phyloP scores from a whole-genome alignment of 768 basidiomycete species.

The Termitomyces sp. region DNA sequence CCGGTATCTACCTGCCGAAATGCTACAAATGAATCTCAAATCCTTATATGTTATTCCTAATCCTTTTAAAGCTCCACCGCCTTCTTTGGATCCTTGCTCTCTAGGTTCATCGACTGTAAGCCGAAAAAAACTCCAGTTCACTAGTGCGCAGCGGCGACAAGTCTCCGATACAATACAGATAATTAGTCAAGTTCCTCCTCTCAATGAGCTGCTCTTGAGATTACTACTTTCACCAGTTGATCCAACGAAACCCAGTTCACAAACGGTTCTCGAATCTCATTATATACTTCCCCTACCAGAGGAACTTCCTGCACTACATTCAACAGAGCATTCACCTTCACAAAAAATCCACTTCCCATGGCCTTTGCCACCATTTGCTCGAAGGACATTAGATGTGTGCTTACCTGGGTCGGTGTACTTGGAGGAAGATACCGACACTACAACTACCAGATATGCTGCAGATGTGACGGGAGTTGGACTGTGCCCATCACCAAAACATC shows the following conservation, averaged over 20 bases:
- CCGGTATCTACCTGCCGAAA: constrained; percentile 60
- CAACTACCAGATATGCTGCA: constrained; percentile 18
- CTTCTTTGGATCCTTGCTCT: constrained; percentile 4
- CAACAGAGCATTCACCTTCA: not conserved
- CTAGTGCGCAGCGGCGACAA: constrained; percentile 13
- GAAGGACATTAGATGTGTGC: constrained; percentile 31
- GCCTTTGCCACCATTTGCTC: constrained; percentile 27
- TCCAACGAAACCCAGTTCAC: constrained; percentile 7
- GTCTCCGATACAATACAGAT: constrained; percentile 24
- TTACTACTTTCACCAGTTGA: constrained; percentile 27
- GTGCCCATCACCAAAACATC: constrained; percentile 48
- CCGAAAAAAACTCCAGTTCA: not conserved
- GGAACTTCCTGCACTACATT: constrained; percentile 3
- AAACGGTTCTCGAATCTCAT: constrained; percentile 28
- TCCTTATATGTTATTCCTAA: constrained; percentile 54
- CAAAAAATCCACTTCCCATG: constrained; percentile 16
- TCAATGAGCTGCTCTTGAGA: constrained; percentile 34
- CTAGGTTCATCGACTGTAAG: constrained; percentile 12
- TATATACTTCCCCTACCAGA: constrained; percentile 34
- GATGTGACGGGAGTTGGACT: constrained; percentile 36
- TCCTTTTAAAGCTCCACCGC: constrained; percentile 44
- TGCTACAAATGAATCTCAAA: constrained; percentile 52
- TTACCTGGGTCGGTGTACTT: constrained; percentile 35
- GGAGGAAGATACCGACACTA: constrained; percentile 22
- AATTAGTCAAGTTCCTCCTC: constrained; percentile 24